phyloP scores from a whole-genome alignment of 768 basidiomycete species.

The Tulasnella calospora region DNA sequence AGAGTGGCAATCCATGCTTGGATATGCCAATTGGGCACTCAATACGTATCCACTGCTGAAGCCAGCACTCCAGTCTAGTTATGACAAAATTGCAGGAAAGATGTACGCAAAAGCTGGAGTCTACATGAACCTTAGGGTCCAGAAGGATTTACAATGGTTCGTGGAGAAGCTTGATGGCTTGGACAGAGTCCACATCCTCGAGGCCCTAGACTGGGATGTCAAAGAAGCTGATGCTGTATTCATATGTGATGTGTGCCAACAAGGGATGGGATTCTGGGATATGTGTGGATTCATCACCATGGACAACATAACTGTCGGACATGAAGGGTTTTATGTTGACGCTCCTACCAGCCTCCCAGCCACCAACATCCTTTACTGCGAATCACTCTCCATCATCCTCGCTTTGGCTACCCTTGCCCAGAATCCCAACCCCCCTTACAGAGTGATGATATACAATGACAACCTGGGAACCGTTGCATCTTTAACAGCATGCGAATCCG shows the following conservation, averaged over 20 bases:
- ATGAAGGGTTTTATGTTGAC: neutral
- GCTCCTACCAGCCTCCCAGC: neutral
- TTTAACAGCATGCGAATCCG: constrained; percentile 35
- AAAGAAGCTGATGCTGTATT: constrained; percentile 17
- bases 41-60: constrained; percentile 41
- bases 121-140: constrained; percentile 35
- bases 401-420: constrained; percentile 1
- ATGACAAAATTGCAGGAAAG: constrained; percentile 39
- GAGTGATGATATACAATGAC: constrained; percentile 34
- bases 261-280: constrained; percentile 24
- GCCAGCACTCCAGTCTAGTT: constrained; percentile 37
- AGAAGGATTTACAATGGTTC: constrained; percentile 39
- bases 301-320: neutral
- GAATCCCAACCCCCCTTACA: neutral
- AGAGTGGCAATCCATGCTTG: constrained; percentile 36
- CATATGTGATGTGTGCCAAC: constrained; percentile 16
- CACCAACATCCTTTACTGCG: constrained; percentile 1
- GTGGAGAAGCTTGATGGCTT: constrained; percentile 30
- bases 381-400: neutral
- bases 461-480: constrained; percentile 38
- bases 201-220: constrained; percentile 28
- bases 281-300: neutral
- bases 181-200: constrained; percentile 32
- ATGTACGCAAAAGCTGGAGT: constrained; percentile 24
- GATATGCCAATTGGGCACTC: constrained; percentile 43